phyloP scores from a whole-genome alignment of 2,329 filamentous ascomycete genomes.

The Venturia carpophila region DNA sequence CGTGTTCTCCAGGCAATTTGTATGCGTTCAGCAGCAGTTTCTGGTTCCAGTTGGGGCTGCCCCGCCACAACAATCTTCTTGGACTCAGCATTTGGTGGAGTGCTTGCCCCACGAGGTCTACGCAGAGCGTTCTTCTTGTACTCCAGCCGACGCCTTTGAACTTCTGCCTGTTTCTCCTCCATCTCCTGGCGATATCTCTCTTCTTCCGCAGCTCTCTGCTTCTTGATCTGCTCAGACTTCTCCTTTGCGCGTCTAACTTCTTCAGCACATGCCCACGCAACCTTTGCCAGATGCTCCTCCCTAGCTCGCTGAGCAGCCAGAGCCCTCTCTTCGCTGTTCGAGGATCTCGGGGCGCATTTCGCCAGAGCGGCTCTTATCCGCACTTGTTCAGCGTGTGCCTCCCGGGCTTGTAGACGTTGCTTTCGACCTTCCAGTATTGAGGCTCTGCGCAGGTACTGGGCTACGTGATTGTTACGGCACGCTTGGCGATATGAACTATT shows the following conservation, averaged over 20 bases:
- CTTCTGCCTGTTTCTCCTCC: slow-evolving; percentile 72
- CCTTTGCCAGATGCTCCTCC: slow-evolving; percentile 73
- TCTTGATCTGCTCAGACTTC: slow-evolving; percentile 73
- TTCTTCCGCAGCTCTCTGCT: slow-evolving; percentile 68
- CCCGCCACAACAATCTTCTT: slow-evolving; percentile 27
- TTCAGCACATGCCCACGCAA: slow-evolving; percentile 71
- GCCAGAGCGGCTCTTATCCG: slow-evolving; percentile 65
- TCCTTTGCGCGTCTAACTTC: slow-evolving; percentile 77
- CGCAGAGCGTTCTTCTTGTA: slow-evolving; percentile 42
- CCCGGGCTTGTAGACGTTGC: slow-evolving; percentile 69
- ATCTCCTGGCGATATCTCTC: slow-evolving; percentile 63
- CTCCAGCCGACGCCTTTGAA: slow-evolving; percentile 58
- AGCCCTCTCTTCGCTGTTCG: slow-evolving; percentile 65
- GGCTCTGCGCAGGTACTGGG: slow-evolving; percentile 69
- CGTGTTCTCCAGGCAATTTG: slow-evolving; percentile 62
- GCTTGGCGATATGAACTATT: slow-evolving; percentile 45
- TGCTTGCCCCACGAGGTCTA: slow-evolving; percentile 53
- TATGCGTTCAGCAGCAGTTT: slow-evolving; percentile 57
- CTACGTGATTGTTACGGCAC: slow-evolving; percentile 67
- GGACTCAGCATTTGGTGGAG: slow-evolving; percentile 41
- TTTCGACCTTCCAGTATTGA: slow-evolving; percentile 76
- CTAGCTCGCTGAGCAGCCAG: slow-evolving; percentile 69
- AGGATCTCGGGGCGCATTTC: slow-evolving; percentile 60
- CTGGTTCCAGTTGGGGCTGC: slow-evolving; percentile 41
- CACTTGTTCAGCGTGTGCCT: slow-evolving; percentile 77